Conservation (phyloP, 2,329 filamentous ascomycete genomes). For the Coniochaeta sp. region DNA sequence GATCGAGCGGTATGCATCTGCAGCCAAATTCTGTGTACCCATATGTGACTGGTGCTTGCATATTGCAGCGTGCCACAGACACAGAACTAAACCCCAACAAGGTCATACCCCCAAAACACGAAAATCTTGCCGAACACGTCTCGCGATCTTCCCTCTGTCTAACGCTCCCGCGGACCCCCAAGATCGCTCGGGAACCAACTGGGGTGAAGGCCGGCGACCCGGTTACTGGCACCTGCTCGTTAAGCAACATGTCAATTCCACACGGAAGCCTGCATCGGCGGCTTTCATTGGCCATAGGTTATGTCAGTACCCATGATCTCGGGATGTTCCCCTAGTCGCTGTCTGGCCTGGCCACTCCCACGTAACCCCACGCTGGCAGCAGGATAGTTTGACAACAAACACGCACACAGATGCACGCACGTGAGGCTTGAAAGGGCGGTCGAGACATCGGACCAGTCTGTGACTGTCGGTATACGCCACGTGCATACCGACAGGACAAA, state of each 20-base stretch:
- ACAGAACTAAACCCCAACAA: neutral
- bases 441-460: neutral
- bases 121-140: neutral
- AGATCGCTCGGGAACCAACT: neutral
- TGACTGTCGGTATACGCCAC: neutral
- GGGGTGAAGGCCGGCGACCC: neutral
- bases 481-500: neutral
- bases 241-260: neutral
- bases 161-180: neutral
- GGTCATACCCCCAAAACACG: neutral
- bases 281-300: no score
- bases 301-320: neutral
- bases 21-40: neutral
- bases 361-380: neutral
- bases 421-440: neutral
- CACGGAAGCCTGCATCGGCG: neutral
- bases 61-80: neutral
- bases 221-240: neutral
- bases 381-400: neutral
- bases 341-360: neutral
- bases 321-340: neutral
- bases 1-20: conserved; percentile 12
- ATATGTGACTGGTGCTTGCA: conserved; percentile 1
- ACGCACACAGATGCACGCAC: neutral
- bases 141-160: neutral